Base-by-base conservation (phyloP, 176 grass and related monocot genomes). In the Neostapfia colusana region DNA sequence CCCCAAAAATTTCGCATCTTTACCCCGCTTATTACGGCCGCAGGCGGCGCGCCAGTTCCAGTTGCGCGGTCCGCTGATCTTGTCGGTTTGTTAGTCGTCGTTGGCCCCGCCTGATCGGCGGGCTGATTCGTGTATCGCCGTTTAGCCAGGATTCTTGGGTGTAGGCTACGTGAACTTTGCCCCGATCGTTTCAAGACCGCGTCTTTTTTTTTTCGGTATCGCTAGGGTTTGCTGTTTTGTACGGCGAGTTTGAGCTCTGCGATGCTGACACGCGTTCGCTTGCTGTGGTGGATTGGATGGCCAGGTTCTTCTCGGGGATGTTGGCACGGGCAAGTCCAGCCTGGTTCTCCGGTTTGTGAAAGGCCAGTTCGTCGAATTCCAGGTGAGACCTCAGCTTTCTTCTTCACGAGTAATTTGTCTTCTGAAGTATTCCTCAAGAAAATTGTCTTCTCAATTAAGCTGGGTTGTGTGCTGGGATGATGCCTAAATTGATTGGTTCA, bases 321-420 rank as follows among this genome's bases (percentile, higher is more conserved):
- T 95, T 10, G 91, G 87, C 59, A 84, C 95, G 1, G 95, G 95
- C 68, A 99, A 99, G 76, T 95, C 95, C 62, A 99, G 95, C 61
- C 85, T 95, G 25, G 87, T 99, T 17, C 85, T 99, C 26, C 89
- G 95, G 54, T 99, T 99, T 56, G 91, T 99, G 2, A 99, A 95
- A n/a, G 95, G 95, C 56, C 95, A 99, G 81, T 99, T 95, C 84
- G 85, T 99, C 67, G 95, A 99, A 70, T 99, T 99, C 81, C 95
- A 99, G 85, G 95, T 99, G 25, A 65, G 50, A 59, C 73, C 73
- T 25, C 16, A 10, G 17, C 50, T 25, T 60, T 31, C 16, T 60
- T 31, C 16, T 15, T 21, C 3, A 17, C 16, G 11, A 8, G 11
- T 60, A 66, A 27, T 53, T 53, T 79, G 5, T 58, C 7, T 1